Evolutionary conservation across 305 asterid genomes (phyloP).

Genomic region (Nicotiana rustica): DNA sequence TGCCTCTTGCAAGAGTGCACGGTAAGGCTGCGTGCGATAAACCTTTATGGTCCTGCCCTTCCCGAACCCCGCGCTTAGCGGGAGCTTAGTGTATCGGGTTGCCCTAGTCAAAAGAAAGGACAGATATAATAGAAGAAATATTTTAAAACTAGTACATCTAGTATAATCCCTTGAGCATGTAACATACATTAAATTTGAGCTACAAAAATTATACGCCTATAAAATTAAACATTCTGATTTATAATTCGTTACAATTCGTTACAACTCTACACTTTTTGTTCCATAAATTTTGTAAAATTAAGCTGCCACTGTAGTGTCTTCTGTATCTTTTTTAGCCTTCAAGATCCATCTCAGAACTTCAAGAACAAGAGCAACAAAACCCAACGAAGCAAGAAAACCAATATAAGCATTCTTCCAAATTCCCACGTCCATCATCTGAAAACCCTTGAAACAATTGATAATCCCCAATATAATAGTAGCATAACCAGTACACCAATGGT

Average conservation of each 20-base stretch:
- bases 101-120: too few species aligned
- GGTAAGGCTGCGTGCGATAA: too few species aligned
- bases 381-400: conserved; percentile 22
- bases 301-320: not conserved
- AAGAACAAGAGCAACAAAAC: not conserved
- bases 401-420: conserved; percentile 25
- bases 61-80: too few species aligned
- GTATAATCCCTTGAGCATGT: not conserved
- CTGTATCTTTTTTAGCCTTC: not conserved
- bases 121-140: too few species aligned
- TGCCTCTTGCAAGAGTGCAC: too few species aligned
- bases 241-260: too few species aligned
- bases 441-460: conserved; percentile 29
- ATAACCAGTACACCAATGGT: conserved; percentile 20
- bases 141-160: not conserved
- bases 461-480: conserved; percentile 26
- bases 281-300: not conserved
- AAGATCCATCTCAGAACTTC: conserved; percentile 21
- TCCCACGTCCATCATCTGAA: not conserved
- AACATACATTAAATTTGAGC: not conserved
- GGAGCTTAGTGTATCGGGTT: too few species aligned
- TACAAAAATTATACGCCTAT: not conserved
- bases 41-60: too few species aligned
- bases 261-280: not conserved
- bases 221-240: not conserved